Base-by-base conservation (phyloP, 495 filamentous ascomycete genomes). In the Penicillium verhagenii region DNA sequence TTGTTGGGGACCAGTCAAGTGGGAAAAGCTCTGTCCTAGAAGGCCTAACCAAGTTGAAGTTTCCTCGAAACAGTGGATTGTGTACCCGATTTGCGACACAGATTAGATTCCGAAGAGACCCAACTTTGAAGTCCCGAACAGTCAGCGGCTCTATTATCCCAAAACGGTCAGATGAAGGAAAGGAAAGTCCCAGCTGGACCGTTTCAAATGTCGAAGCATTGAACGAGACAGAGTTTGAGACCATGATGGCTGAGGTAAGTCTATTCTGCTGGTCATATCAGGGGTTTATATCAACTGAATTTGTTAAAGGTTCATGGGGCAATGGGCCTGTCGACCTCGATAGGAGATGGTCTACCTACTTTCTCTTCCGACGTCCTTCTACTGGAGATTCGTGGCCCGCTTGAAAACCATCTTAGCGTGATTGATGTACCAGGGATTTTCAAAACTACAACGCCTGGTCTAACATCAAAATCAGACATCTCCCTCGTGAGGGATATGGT, bases 371-470 rank as follows among this genome's bases (percentile, higher is more conserved):
- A 85, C 58, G 70, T 88, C 2, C 73, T 88, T 13, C 78, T 73
- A 29, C 72, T 88, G 16, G 82, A 87, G 60, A 79, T 86, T 4
- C 52, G 54, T 20, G 82, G 86, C 0, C 85, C 84, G 0, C 43
- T 80, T 3, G 71, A 83, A 52, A 69, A 80, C 18, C 77, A 88
- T 55, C 66, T 89, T 2, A 85, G 72, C 39, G 69, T 89, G 1
- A 81, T 87, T 39, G 82, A 89, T 57, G 75, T 87, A 2, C 84
- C 84, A 1, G 82, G 85, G 0, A 82, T 86, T 9, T 87, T 88
- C 64, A 77, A 76, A 18, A 79, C 63, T 14, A 67, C 75, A 0
- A 79, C 72, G 6, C 50, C 72, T n/a, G 79, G 78, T 2, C 18
- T 72, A 1, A 83, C 77, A 0, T 79, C 53, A 60, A 82, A 82